A percentile compares a stretch with the other conserved stretches of the same genome.
phyloP scores from a whole-genome alignment of 1,139 yeast species.

The Debaryomyces nepalensis region DNA sequence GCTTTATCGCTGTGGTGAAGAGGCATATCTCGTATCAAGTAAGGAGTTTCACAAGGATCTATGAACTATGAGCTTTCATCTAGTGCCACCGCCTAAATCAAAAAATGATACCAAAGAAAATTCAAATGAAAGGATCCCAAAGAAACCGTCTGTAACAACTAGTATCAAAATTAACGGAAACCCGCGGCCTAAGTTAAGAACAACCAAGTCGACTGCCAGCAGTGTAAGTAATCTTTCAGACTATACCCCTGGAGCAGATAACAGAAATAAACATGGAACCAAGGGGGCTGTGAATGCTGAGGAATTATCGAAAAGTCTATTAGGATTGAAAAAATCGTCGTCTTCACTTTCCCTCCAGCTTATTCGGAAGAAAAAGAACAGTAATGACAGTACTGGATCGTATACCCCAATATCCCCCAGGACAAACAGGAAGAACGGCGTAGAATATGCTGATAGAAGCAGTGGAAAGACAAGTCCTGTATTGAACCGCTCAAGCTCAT shows the following conservation, averaged over 20 bases:
- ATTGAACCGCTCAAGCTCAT: background rate
- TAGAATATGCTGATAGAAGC: background rate
- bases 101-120: slow-evolving; percentile 34
- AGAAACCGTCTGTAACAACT: background rate
- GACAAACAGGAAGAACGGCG: background rate
- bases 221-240: background rate
- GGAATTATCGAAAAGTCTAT: slow-evolving; percentile 8
- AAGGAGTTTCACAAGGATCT: no score
- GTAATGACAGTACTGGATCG: slow-evolving; percentile 1
- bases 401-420: slow-evolving; percentile 1
- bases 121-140: slow-evolving; percentile 19
- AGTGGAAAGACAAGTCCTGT: background rate
- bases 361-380: background rate
- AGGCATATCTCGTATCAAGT: no score
- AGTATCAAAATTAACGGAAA: background rate
- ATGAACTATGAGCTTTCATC: slow-evolving; percentile 9
- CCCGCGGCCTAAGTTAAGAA: background rate
- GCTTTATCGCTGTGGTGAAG: no score
- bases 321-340: slow-evolving; percentile 7
- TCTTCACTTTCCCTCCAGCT: slow-evolving; percentile 3
- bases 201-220: background rate
- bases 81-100: slow-evolving; percentile 37
- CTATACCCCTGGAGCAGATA: slow-evolving; percentile 2
- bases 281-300: slow-evolving; percentile 4
- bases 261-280: background rate